A percentile compares a stretch with the other conserved stretches of the same genome.
Conservation (phyloP, 1,284 basidiomycete genomes). For the Cryptococcus sp. region DNA sequence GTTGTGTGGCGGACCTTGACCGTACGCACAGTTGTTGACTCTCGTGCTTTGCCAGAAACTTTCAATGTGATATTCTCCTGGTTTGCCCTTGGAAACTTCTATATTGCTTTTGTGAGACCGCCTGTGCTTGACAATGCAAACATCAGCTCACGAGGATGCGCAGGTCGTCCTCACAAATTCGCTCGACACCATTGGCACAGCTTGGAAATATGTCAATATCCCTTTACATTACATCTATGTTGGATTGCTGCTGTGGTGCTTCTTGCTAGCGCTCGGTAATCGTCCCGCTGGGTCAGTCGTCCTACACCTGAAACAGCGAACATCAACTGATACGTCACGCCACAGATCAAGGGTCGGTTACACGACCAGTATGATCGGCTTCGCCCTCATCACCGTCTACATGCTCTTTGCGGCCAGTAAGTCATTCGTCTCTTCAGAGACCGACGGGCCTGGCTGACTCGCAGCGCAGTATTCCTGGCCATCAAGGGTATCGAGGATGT, state of each 20-base stretch:
- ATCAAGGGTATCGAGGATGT: conserved; percentile 73
- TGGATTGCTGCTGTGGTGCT: conserved; percentile 83
- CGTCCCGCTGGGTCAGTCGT: conserved; percentile 72
- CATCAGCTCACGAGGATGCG: not conserved
- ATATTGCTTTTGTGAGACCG: conserved; percentile 70
- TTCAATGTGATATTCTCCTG: conserved; percentile 90
- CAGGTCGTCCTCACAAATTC: conserved; percentile 37
- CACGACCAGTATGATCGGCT: conserved; percentile 77
- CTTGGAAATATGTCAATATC: conserved; percentile 66
- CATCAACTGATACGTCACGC: not conserved
- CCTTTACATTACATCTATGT: conserved; percentile 85
- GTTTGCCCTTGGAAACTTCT: conserved; percentile 88
- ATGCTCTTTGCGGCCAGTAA: conserved; percentile 70
- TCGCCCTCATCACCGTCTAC: conserved; percentile 84
- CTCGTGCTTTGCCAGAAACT: conserved; percentile 55
- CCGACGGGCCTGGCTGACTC: conserved; percentile 16
- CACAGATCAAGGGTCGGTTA: conserved; percentile 70
- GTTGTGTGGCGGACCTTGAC: conserved; percentile 9
- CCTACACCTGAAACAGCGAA: not conserved
- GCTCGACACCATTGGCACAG: conserved; percentile 30
- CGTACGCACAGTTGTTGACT: not conserved
- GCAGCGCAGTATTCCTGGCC: conserved; percentile 67
- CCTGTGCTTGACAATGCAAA: not conserved
- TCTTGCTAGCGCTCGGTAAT: conserved; percentile 88
- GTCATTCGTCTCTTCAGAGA: conserved; percentile 30